Base-by-base conservation (phyloP, 2,329 filamentous ascomycete species). In the Furcasterigmium sp. region DNA sequence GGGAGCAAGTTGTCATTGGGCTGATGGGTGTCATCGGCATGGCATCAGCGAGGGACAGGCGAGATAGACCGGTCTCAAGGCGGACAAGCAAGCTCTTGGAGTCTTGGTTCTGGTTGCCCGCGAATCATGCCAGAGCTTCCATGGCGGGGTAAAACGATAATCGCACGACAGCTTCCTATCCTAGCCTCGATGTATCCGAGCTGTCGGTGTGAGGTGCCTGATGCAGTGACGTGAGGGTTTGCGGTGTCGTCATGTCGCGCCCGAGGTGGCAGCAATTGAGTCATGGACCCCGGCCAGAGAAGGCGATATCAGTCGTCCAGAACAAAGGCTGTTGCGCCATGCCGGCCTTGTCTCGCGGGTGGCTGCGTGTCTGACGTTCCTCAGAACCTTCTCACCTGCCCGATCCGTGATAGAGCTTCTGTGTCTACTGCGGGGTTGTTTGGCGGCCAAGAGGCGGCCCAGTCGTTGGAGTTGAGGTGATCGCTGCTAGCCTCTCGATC, bases 351-450 rank as follows among this genome's bases (percentile, higher is more conserved):
- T 17, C 15, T 10, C 15, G 14, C 32, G 15, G n/a, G n/a, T 35
- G 29, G n/a, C 29, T 32, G 29, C 29, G 29, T 32, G 29, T 32
- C 32, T 35, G 32, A 35, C 32, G 32, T 17, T 18, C 9, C 11
- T 35, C 32, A 18, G 14, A 15, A 17, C 3, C 30, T 28, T 35
- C 23, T 26, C 14, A 41, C 39, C 39, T 41, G 39, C 39, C 39
- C 30, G 39, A 36, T 41, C 30, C n/a, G 39, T 36, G 39, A 35
- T 41, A 40, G 38, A 40, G 26, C 38, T 40, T 11, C 15, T 14
- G 26, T 7, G 18, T 15, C 26, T 19, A 20, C 15, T 20, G 39
- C 30, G 39, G 39, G 39, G 39, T 41, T 26, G 23, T 26, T 26
- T 7, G 23, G 11, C 23, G 11, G 23, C 23, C 23, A 26, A 26